Percentiles rank a stretch among this genome's conserved stretches.
These are phyloP conservation scores for Sporothrix dimorphospora DNA, from an alignment of 2,329 filamentous ascomycete genomes.

Conservation along the genomic window DNA sequence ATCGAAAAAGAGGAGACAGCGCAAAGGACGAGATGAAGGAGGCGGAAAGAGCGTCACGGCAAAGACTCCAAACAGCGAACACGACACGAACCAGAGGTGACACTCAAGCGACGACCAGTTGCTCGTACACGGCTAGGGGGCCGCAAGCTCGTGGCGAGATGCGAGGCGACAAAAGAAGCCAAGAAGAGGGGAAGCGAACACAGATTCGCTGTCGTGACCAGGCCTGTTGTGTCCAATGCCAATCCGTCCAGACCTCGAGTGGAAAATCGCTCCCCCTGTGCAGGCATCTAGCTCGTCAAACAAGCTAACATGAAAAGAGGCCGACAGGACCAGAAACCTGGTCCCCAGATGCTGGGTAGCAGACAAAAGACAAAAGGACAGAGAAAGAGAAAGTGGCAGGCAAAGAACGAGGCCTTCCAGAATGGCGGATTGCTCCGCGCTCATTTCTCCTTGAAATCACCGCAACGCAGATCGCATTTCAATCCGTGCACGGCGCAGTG, in stretches of 20 bases:
- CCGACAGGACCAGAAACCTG: neutral
- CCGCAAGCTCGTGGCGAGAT: neutral
- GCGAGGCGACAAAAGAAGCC: neutral
- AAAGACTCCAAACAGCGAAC: neutral
- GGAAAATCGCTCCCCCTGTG: neutral
- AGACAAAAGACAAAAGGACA: neutral
- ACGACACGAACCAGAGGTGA: neutral
- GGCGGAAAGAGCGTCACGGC: neutral
- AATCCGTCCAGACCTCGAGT: neutral
- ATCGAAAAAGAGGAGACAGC: neutral
- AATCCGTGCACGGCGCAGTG: neutral
- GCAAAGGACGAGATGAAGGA: neutral
- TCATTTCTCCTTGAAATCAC: conserved; percentile 22
- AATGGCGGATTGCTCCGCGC: conserved; percentile 13
- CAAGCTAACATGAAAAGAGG: neutral
- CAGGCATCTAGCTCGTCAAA: neutral
- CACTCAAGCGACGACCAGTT: neutral
- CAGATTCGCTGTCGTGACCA: neutral
- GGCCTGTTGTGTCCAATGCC: neutral
- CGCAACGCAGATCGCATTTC: conserved; percentile 21
- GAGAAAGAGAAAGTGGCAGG: neutral
- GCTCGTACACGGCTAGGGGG: neutral
- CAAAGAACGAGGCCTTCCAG: neutral
- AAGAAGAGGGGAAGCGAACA: neutral
- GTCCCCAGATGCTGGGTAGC: neutral